Evolutionary conservation across 176 grass and related monocot species (phyloP), one percentile per base, ranked within the genome.

Genomic region (Hsuehochloa calcarea): DNA sequence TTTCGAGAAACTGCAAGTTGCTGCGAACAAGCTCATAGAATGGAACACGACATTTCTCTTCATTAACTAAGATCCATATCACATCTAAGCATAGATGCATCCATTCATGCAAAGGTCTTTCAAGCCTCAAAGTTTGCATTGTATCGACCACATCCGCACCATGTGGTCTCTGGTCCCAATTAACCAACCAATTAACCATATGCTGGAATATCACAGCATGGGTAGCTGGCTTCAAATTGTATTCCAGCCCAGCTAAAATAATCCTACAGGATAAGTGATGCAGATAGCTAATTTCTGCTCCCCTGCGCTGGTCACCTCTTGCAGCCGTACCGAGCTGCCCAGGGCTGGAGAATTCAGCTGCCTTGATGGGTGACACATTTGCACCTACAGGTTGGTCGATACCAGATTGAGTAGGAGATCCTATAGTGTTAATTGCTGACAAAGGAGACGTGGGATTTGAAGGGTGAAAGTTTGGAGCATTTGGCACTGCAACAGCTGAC

Each of bases 21-120:
- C 91, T 88, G 59, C 93, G 88, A 65, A 95, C 75, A 83, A 98
- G 93, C 80, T 98, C 96, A 84, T 98, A 98, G 70, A 98, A 95
- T 70, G 96, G 96, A 87, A 98, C 72, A 20, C 96, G 88, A 3
- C 93, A 95, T 83, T 92, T 95, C 23, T 92, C 93, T 66, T 95
- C 93, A 77, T 90, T 77, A 75, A 98, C 95, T 82, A 98, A 83
- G 83, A 83, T 93, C 95, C 95, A 98, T 65, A 98, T 83, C 69
- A 95, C 93, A 72, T 98, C 91, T 59, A 95, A 81, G 81, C 93
- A 95, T 56, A 93, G 84, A 89, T 95, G 93, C 96, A 93, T 98
- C 96, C 96, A 98, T 85, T 93, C 89, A 83, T 94, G 91, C 77
- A 95, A 82, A 81, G 91, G 84, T 37, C 85, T 98, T 66, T 95